Conservation (phyloP, 129 eudicot species). For the Dittrichia graveolens region DNA sequence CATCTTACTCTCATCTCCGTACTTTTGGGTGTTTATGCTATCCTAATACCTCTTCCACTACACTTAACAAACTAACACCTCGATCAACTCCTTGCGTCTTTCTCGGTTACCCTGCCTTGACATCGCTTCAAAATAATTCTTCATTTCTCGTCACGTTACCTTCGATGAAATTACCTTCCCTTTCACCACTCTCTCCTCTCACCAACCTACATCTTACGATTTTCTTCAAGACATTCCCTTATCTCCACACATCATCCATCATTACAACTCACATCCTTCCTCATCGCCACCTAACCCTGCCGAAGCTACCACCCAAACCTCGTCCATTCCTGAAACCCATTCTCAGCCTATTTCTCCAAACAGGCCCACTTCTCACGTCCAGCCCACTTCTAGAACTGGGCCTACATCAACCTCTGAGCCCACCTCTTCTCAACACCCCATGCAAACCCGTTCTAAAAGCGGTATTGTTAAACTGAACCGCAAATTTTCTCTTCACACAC, state of each 20-base stretch:
- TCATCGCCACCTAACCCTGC: neutral
- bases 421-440: neutral
- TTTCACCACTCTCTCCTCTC: neutral
- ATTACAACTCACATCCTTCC: neutral
- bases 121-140: neutral
- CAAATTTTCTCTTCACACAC: neutral
- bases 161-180: neutral
- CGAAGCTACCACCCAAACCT: neutral
- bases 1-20: too few relatives aligned
- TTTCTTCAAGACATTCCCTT: neutral
- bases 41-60: neutral
- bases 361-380: too few relatives aligned
- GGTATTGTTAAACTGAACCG: conserved; percentile 13
- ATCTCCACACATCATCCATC: neutral
- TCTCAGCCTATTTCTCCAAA: too few relatives aligned
- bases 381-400: too few relatives aligned
- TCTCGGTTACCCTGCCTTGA: conserved; percentile 13
- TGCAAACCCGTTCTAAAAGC: neutral
- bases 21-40: too few relatives aligned
- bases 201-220: neutral
- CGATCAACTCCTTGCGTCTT: conserved; percentile 23
- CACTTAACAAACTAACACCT: conserved; percentile 1
- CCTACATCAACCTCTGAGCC: too few relatives aligned
- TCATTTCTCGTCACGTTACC: conserved; percentile 1
- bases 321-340: too few relatives aligned